phyloP scores from a whole-genome alignment of 2,329 filamentous ascomycete species.

The Cercospora sojina region DNA sequence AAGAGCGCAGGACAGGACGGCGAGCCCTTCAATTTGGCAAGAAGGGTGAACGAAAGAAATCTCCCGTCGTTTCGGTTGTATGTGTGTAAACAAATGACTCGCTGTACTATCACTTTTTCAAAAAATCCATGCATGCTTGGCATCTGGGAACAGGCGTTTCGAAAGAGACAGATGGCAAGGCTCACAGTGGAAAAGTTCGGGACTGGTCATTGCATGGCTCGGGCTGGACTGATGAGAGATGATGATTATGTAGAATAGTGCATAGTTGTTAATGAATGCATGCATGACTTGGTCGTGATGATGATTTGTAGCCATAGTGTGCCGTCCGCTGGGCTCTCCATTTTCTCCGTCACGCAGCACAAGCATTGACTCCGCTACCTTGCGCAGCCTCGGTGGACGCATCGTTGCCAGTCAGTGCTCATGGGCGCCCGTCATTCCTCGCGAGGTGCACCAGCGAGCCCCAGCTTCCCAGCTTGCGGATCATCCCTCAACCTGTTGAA shows the following conservation, averaged over 20 bases:
- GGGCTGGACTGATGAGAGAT: constrained; percentile 5
- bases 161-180: not conserved
- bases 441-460: not conserved
- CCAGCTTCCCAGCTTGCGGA: not conserved
- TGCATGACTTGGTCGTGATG: not conserved
- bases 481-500: not conserved
- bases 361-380: not conserved
- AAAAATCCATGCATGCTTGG: not conserved
- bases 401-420: not conserved
- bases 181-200: not conserved
- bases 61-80: not conserved
- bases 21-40: constrained; percentile 28
- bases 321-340: not conserved
- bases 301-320: not conserved
- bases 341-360: not conserved
- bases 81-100: not conserved
- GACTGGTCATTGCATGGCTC: constrained; percentile 12
- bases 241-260: constrained; percentile 23
- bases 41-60: constrained; percentile 18
- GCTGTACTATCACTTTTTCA: constrained; percentile 11
- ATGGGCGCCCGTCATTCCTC: not conserved
- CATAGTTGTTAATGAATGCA: constrained; percentile 16
- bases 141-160: not conserved
- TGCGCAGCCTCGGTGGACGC: not conserved
- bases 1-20: not conserved